Evolutionary conservation across 2,329 filamentous ascomycete genomes (phyloP), one percentile per base, ranked within the genome.

Genomic region (Pseudogymnoascus sp.): DNA sequence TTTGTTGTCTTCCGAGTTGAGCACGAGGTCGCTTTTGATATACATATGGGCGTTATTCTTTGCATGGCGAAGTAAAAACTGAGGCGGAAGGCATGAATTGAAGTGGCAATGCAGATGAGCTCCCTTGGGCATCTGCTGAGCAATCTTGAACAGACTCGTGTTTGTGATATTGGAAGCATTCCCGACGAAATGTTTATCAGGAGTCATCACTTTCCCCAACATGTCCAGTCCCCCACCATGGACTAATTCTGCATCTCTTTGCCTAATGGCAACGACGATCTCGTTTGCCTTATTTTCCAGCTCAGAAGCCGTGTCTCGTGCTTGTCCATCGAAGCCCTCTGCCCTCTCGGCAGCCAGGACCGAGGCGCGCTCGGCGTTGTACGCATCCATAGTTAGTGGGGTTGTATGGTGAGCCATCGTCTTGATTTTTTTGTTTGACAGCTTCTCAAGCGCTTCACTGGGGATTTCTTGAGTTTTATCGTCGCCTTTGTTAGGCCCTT

Each of bases 21-120:
- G 75, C 3, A 81, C 80, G 33, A 77, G 69, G 37, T 80, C 82
- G 74, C 86, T 89, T 64, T 82, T 84, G 68, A 91, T 86, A 70
- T 85, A 90, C 86, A 92, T 90, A 67, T 82, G 82, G 0, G 80
- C 70, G 78, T 87, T 84, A 4, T 72, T 46, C 10, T 76, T 72
- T 66, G 77, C 77, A 78, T 82, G 67, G 77, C 83, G 67, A 78
- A 91, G 77, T 19, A 91, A 77, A 4, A 85, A 79, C 1, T 77
- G 72, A 9, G 88, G 87, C 13, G 79, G 77, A 4, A 91, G 77
- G 65, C 88, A 89, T n/a, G 88, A 82, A 72, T 91, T 92, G 78
- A 90, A 91, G 73, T 92, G 89, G 23, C 91, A 82, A 72, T 92
- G 89, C 23, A 91, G 77, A 71, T 91, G 86, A 0, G 82, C 82